Base-by-base conservation (phyloP, 176 grass and related monocot species). In the Oryza officinalis region DNA sequence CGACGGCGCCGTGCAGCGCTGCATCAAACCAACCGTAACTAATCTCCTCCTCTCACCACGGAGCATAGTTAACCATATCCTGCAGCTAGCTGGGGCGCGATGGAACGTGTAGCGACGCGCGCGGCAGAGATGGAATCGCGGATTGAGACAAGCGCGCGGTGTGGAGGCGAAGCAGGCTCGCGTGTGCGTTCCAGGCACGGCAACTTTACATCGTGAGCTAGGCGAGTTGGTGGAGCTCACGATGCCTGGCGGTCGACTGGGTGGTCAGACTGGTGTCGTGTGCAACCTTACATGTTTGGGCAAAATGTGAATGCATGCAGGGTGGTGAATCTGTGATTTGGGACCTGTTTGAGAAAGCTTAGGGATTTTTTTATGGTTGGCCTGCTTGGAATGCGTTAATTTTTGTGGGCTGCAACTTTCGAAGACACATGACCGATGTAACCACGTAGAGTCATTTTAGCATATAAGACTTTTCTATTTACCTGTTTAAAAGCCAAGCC, bases 1-100 rank as follows among this genome's bases (percentile, higher is more conserved):
- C 65, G 78, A 57, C 57, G 59, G 18, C 49, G 67, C 47, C 45
- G 32, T 26, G 52, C 31, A 25, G n/a, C 18, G 47, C 13, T 32
- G 60, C 83, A 9, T 13, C 41, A 30, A n/a, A 73, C 69, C 60
- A 80, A 80, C 68, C 68, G 76, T 80, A 86, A 41, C 69, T 41
- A 65, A 86, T 80, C 49, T 8, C 9, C 47, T 35, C 4, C 13
- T 47, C 15, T 3, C 22, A 49, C 4, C n/a, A 8, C 11, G 45
- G 45, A 18, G 26, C 4, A 27, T 43, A 30, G 31, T 73, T 85
- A 32, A 85, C 33, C 65, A 47, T 63, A 85, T 85, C 83, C 20
- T 12, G 63, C 57, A 35, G 2, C 2, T 35, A 35, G 61, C 11
- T n/a, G 0, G 40, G 17, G 6, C 44, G 28, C 5, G 32, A 44